A percentile compares a stretch with the other conserved stretches of the same genome.
These are phyloP conservation scores for Senna tora DNA, from an alignment of 306 rosid species.

Conservation along the genomic window DNA sequence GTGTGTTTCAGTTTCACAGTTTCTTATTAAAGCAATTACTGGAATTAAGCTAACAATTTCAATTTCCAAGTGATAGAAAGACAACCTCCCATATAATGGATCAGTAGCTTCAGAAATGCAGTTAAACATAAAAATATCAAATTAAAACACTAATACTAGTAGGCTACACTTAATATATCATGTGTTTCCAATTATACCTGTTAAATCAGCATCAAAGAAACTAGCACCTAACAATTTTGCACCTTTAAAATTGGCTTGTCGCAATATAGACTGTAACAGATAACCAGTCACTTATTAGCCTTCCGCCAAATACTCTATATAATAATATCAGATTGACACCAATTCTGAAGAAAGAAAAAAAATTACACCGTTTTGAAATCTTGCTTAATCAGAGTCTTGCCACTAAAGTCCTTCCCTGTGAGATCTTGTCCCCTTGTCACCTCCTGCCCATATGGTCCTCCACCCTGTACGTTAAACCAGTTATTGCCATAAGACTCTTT, in stretches of 20 bases:
- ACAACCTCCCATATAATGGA: not conserved
- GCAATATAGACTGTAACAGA: slow-evolving; percentile 68
- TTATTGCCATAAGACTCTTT: slow-evolving; percentile 5
- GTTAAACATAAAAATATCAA: not conserved
- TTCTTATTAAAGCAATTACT: not conserved
- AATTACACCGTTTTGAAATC: slow-evolving; percentile 87
- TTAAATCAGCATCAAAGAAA: slow-evolving; percentile 95
- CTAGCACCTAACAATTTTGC: slow-evolving; percentile 90
- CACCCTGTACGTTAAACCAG: slow-evolving; percentile 56
- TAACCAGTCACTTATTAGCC: slow-evolving; percentile 24
- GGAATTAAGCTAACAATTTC: not conserved
- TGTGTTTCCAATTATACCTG: slow-evolving; percentile 51
- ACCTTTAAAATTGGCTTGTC: slow-evolving; percentile 88
- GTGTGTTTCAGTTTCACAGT: not conserved
- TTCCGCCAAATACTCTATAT: slow-evolving; percentile 12
- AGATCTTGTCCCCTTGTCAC: slow-evolving; percentile 98
- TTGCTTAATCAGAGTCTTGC: slow-evolving; percentile 85
- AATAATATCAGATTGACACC: slow-evolving; percentile 10
- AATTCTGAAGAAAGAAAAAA: not conserved
- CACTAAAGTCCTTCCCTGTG: slow-evolving; percentile 83
- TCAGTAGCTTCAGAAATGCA: not conserved
- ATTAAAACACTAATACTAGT: too few relatives aligned
- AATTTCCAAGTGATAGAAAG: not conserved
- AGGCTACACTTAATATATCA: slow-evolving; percentile 2
- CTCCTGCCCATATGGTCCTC: slow-evolving; percentile 89